Conservation (phyloP, 352 stramenopile species). For the Blastocystis sp. region DNA sequence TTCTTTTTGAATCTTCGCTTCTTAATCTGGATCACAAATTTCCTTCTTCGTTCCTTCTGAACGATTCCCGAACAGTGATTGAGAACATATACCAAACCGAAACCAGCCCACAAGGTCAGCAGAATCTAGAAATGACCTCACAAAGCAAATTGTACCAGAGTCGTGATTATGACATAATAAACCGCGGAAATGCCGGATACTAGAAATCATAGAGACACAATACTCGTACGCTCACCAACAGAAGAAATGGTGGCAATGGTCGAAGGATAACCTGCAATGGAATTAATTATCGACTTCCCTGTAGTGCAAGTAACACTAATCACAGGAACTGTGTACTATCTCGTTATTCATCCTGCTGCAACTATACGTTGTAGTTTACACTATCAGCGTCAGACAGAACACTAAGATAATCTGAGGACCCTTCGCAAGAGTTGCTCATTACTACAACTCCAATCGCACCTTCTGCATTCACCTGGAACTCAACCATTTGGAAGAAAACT, state of each 20-base stretch:
- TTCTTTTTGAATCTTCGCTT: neutral
- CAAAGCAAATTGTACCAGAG: neutral
- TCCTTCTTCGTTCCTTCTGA: neutral
- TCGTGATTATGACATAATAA: neutral
- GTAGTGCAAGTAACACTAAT: neutral
- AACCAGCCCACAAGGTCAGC: neutral
- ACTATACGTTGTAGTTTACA: neutral
- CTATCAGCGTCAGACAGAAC: neutral
- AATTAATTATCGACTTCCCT: neutral
- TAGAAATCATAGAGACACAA: neutral
- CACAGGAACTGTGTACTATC: conserved; percentile 30
- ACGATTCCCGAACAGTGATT: neutral
- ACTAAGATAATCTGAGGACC: neutral
- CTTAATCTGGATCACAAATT: conserved; percentile 41
- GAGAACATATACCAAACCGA: neutral
- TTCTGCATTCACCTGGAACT: neutral
- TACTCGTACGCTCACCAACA: neutral
- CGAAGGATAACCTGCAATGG: neutral
- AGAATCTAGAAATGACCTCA: neutral
- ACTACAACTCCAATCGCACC: neutral
- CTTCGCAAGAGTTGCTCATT: neutral
- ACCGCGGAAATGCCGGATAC: neutral
- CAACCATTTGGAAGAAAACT: neutral
- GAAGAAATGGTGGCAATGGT: neutral
- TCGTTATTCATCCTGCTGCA: neutral